Evolutionary conservation across 2,329 filamentous ascomycete species (phyloP), one percentile per base, ranked within the genome.

Genomic region (Biscogniauxia marginata): DNA sequence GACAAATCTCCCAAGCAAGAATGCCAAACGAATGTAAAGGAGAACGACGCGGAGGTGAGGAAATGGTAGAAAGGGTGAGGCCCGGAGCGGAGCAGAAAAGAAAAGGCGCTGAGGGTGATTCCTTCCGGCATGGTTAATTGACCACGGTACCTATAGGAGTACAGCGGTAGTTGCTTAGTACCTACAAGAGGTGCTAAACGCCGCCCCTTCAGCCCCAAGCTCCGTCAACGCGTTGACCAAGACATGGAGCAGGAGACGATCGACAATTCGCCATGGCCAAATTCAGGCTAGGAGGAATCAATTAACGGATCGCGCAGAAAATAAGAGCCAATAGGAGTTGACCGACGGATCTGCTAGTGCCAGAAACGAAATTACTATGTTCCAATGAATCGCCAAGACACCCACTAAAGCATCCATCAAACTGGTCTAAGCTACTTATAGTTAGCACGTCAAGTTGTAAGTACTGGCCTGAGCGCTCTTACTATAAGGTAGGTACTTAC

Each of bases 1-100:
- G 50, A 52, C 19, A 46, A n/a, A 39, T 49, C 25, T 52, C 50
- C 50, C 39, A 23, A 52, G 21, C 39, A 23, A 52, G 21, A 30
- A 21, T 39, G 39, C 7, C 24, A 52, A 50, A 23, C 44, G 44
- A 46, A 8, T 46, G 44, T 46, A 22, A 22, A 22, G 20, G 44
- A 46, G 44, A 46, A 46, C 2, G 7, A 39, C 5, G 13, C 6
- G 30, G 7, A 39, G 30, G 30, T 9, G 30, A 8, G 30, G 30
- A 39, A 39, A 39, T n/a, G 13, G 30, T 16, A 16, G 30, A 39
- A 39, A 39, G 30, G 30, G 30, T 39, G 13, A 16, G n/a, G n/a
- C n/a, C n/a, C n/a, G n/a, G n/a, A n/a, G n/a, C n/a, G 30, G n/a
- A 39, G 30, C 13, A 39, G n/a, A 39, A 8, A 6, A 30, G 13